Evolutionary conservation across 2,329 filamentous ascomycete genomes (phyloP), one percentile per base, ranked within the genome.

Genomic region (Apiospora rasikravindrae): DNA sequence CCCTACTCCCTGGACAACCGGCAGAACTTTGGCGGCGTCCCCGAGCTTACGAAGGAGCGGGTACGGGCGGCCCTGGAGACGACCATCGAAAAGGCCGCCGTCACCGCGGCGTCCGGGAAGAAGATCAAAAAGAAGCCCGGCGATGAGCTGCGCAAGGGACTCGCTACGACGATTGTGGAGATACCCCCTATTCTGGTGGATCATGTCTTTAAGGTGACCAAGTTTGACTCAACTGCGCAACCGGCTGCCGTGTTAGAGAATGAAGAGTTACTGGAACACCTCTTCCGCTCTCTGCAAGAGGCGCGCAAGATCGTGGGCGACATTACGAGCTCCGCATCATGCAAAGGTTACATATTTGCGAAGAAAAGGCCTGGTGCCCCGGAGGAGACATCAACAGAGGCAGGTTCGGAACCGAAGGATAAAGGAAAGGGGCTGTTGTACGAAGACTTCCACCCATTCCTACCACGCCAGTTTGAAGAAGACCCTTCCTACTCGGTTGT

Each of bases 391-490:
- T 61, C 71, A 0, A 75, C 82, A 26, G 81, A 80, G 70, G 77
- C 69, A 14, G 69, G 37, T 11, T 24, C 76, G 42, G 78, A 78
- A 40, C 80, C 83, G 13, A 83, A 80, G 0, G 80, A 82, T 4
- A 74, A 82, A 10, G 79, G 83, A 13, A 82, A 84, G 4, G 84
- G 86, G 66, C 80, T 96, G 7, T 84, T 97, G 1, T 99, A 98
- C 78, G 93, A 98, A 71, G 96, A 99, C 77, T 98, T 98, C 77
- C 96, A 98, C 77, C 96, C 96, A 0, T 98, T 98, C 81, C 86
- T 92, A 51, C 96, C 96, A 0, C 86, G 88, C 29, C 96, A 98
- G 76, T 93, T 97, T 74, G 89, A 91, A 74, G 86, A 88, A 8
- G 90, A 95, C 71, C 84, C 90, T 0, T 84, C 86, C 0, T 88